Conservation (phyloP, 345 rosid species). For the Hibiscus tridactylites region DNA sequence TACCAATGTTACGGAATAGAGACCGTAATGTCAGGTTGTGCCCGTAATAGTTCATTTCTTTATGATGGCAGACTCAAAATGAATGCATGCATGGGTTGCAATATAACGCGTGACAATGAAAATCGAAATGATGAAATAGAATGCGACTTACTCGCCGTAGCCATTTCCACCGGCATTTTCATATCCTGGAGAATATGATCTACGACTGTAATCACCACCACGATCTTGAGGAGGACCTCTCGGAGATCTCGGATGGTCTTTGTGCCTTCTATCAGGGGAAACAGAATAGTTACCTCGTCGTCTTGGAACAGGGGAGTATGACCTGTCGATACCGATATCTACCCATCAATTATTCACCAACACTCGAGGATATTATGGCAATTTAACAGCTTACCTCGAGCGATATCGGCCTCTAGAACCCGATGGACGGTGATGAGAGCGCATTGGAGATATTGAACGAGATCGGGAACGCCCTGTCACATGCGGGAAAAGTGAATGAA, state of each 20-base stretch:
- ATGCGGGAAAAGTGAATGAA: neutral
- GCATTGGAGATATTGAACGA: constrained; percentile 65
- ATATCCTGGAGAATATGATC: constrained; percentile 65
- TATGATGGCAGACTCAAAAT: neutral
- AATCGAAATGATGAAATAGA: neutral
- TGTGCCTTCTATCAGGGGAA: constrained; percentile 69
- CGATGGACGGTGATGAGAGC: constrained; percentile 60
- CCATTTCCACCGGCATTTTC: constrained; percentile 38
- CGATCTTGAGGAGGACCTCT: constrained; percentile 68
- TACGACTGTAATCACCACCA: constrained; percentile 33
- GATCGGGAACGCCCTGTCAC: constrained; percentile 73
- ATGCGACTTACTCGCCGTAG: constrained; percentile 43
- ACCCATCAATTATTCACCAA: neutral
- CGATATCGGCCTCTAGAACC: constrained; percentile 70
- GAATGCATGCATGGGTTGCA: neutral
- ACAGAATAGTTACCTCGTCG: constrained; percentile 50
- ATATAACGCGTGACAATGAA: constrained; percentile 21
- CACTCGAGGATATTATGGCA: neutral
- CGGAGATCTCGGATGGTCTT: constrained; percentile 57
- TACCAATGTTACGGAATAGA: neutral
- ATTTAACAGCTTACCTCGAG: constrained; percentile 51
- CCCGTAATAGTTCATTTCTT: neutral
- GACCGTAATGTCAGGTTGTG: neutral
- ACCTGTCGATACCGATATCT: constrained; percentile 36
- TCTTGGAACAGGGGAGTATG: constrained; percentile 75